Percentiles rank a stretch among this genome's conserved stretches.
phyloP scores from a whole-genome alignment of 148 eudicot species.

The Gaultheria prostrata region DNA sequence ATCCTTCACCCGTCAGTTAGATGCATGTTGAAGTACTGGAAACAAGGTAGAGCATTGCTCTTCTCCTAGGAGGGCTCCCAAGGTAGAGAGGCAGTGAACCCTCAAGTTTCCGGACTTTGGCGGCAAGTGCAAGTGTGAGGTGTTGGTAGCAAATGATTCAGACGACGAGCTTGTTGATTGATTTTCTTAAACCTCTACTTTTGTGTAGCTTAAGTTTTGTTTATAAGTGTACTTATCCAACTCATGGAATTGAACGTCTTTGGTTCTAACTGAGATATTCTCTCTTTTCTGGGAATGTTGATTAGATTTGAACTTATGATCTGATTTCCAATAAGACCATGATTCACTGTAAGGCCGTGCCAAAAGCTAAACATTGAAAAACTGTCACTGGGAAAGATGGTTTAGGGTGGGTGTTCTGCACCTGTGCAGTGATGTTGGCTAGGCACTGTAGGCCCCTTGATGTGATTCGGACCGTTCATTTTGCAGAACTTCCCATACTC shows the following conservation, averaged over 20 bases:
- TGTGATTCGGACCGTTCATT: background rate
- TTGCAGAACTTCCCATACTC: background rate
- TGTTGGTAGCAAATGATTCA: constrained; percentile 53
- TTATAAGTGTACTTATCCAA: background rate
- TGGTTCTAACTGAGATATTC: background rate
- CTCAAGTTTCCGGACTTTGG: constrained; percentile 17
- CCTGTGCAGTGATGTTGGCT: background rate
- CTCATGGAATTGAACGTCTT: background rate
- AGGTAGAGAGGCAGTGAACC: too few species aligned
- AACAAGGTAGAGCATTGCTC: too few species aligned
- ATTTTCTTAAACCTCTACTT: background rate
- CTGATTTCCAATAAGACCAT: background rate
- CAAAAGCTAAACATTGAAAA: background rate
- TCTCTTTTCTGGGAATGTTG: background rate
- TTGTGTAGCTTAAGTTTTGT: background rate
- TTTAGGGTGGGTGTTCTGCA: background rate
- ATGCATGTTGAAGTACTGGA: too few species aligned
- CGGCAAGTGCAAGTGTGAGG: constrained; percentile 29
- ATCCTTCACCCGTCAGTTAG: constrained; percentile 32
- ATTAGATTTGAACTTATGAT: background rate
- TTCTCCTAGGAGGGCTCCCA: too few species aligned
- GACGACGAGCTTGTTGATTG: constrained; percentile 27
- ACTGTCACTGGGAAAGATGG: too few species aligned
- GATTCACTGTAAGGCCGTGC: background rate
- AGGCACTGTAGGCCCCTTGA: background rate